Conservation (phyloP, 345 rosid species). For the Syzygium oleosum region DNA sequence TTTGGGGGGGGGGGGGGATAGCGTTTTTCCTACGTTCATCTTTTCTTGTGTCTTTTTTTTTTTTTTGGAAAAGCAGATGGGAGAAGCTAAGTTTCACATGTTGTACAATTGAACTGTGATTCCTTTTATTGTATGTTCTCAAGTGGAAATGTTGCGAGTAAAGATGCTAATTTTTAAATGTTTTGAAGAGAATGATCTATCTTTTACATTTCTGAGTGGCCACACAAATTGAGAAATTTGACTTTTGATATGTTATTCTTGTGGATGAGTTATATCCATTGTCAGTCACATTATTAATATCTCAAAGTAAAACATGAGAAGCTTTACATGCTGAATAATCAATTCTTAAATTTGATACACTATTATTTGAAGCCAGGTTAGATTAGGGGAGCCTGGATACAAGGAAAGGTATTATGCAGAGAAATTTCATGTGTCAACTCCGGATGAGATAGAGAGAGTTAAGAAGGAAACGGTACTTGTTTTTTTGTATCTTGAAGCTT, state of each 20-base stretch:
- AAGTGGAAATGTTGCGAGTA: not conserved
- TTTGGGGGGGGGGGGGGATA: not conserved
- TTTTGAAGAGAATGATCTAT: not conserved
- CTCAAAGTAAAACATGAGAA: not conserved
- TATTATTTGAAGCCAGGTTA: slow-evolving; percentile 38
- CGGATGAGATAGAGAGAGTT: slow-evolving; percentile 50
- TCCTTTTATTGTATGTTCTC: not conserved
- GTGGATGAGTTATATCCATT: not conserved
- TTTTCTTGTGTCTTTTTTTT: not conserved
- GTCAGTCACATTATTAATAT: not conserved
- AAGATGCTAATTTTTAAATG: not conserved
- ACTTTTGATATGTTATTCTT: not conserved
- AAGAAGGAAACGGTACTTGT: slow-evolving; percentile 69
- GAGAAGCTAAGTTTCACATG: not conserved
- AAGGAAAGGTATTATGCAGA: slow-evolving; percentile 89
- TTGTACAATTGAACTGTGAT: not conserved
- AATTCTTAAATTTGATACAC: not conserved
- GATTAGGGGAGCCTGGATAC: slow-evolving; percentile 92
- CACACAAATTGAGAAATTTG: not conserved
- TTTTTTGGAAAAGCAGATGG: not conserved
- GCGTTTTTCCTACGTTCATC: not conserved
- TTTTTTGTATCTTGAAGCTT: not conserved
- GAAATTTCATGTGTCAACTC: slow-evolving; percentile 58
- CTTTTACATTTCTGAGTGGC: not conserved
- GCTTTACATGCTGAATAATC: not conserved